A percentile compares a stretch with the other conserved stretches of the same genome.
Evolutionary conservation across 163 green algal species (phyloP).

Genomic region (Volvox carteri): DNA sequence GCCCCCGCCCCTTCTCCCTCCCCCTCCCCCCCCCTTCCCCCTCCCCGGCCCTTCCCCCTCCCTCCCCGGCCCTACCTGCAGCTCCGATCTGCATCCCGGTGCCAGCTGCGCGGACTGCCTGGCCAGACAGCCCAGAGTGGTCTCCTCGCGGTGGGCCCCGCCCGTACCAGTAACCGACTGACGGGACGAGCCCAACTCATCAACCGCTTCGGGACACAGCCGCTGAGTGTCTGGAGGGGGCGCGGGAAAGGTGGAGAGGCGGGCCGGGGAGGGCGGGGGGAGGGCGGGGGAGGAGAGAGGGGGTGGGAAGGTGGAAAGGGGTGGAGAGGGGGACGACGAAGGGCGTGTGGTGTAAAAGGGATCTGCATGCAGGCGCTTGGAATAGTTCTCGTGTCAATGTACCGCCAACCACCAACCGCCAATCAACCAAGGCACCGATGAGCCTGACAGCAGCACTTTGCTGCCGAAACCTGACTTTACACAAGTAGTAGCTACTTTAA

Average conservation of each 20-base stretch:
- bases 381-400: too few relatives aligned
- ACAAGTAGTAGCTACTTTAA: too few relatives aligned
- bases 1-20: not conserved
- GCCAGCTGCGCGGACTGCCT: constrained; percentile 8
- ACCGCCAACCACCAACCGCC: too few relatives aligned
- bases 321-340: not conserved
- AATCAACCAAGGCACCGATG: too few relatives aligned
- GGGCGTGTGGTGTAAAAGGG: not conserved
- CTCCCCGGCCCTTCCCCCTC: not conserved
- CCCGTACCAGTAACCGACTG: not conserved
- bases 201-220: constrained; percentile 46
- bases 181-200: constrained; percentile 19
- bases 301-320: not conserved
- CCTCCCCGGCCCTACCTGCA: constrained; percentile 28
- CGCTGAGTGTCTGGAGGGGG: constrained; percentile 31
- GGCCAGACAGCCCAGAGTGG: constrained; percentile 51
- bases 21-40: not conserved
- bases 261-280: not conserved
- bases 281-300: not conserved
- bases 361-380: too few relatives aligned
- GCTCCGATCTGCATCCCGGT: constrained; percentile 14
- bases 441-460: too few relatives aligned
- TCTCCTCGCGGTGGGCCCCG: not conserved
- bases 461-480: too few relatives aligned
- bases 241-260: not conserved